phyloP scores from a whole-genome alignment of 306 rosid genomes.

The Cucumis hystrix region DNA sequence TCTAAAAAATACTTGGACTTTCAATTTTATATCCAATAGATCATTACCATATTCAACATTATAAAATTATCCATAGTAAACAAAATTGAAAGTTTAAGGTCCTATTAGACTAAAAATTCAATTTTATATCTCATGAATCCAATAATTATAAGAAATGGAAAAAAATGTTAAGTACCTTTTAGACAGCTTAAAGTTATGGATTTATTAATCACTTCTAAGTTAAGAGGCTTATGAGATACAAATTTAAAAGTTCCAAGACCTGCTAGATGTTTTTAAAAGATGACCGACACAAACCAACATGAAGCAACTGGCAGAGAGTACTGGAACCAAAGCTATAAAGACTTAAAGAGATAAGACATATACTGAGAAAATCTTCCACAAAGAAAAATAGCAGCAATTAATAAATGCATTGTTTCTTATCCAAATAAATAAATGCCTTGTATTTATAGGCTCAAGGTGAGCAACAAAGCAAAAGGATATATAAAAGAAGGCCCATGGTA shows the following conservation, averaged over 20 bases:
- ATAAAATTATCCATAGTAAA: neutral
- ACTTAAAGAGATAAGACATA: neutral
- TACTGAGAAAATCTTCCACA: neutral
- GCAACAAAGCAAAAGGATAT: neutral
- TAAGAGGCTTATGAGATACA: neutral
- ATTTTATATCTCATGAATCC: neutral
- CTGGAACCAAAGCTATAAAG: neutral
- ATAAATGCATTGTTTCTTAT: no score
- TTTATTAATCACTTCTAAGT: no score
- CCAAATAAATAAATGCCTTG: neutral
- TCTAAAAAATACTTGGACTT: neutral
- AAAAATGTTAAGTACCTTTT: neutral
- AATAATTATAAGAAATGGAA: neutral
- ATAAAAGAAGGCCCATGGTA: neutral
- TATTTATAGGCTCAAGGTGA: neutral
- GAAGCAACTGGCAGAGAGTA: neutral
- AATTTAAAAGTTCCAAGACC: no score
- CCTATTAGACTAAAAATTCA: no score
- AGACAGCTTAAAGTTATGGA: neutral
- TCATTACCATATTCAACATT: neutral
- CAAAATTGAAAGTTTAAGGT: neutral
- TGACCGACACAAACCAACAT: neutral
- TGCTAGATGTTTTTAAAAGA: neutral
- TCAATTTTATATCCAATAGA: neutral
- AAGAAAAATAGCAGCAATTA: no score